Base-by-base conservation (phyloP, 495 filamentous ascomycete species). In the Filosporella fistucella region DNA sequence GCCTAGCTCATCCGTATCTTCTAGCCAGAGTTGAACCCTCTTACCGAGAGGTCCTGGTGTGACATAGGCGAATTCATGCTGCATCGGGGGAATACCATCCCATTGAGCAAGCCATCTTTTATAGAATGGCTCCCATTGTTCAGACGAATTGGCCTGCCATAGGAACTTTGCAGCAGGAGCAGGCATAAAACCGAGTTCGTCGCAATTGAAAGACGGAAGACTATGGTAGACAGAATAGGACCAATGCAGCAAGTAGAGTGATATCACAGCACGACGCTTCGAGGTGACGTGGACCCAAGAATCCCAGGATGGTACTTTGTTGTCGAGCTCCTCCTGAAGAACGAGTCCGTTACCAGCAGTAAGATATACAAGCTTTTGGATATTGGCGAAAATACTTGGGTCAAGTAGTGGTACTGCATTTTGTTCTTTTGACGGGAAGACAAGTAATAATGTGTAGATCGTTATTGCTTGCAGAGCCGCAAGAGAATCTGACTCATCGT, bases 1-100 rank as follows among this genome's bases (percentile, higher is more conserved):
- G 6, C 65, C 66, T 20, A 69, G 55, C 40, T 69, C 65, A 53
- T 69, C 66, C 18, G 66, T 55, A 48, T 69, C 66, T 43, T 65
- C 66, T 11, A 68, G 37, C 65, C 66, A 69, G 41, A 44, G 54
- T 52, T 68, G 62, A 16, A 60, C 52, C 43, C 63, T 48, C 7
- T 49, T 1, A 45, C 65, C 50, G 55, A 67, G 22, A 10, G 26
- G 49, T 4, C 52, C 56, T 11, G 43, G 49, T 41, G 45, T 47
- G 9, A 69, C 62, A 1, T 54, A 44, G 3, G 52, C 60, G 52
- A 70, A 67, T 29, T 72, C 69, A 3, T 42, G 43, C 44, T 68
- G 65, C 17, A 69, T 51, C 52, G 63, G 61, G 21, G 50, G 54
- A 6, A 39, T 50, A 2, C 66, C 65, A 39, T 54, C 55, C 67